Evolutionary conservation across 805 yeast genomes (phyloP), one percentile per base, ranked within the genome.

Genomic region (Hanseniaspora occidentalis): DNA sequence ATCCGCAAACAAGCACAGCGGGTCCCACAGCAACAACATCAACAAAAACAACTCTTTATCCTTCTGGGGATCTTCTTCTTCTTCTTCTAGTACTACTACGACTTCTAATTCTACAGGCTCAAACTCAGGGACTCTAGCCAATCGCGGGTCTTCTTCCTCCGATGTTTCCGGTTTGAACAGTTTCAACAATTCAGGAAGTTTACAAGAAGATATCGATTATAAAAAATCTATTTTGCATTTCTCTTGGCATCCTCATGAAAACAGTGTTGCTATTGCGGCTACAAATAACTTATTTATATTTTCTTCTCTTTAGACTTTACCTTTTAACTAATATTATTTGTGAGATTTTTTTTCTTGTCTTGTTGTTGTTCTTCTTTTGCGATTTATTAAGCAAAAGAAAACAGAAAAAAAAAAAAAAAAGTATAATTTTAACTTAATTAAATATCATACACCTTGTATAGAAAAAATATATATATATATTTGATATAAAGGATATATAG

Each of bases 161-260:
- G n/a, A n/a, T n/a, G n/a, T n/a, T n/a, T 40, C 40, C 40, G 43
- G 40, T 16, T 24, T 14, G 14, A 40, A 40, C 13, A 33, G 26
- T 9, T 13, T 33, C 20, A 41, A 41, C 21, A 37, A 41, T 20
- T 16, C 19, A 27, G 16, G 41, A 37, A 14, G n/a, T n/a, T 24
- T 42, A 4, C 38, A 42, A 16, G 76, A 78, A 54, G 89, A 80
- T 56, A 83, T 88, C 49, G 97, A 94, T 64, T 92, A 88, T 68
- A 85, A 88, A 63, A 89, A 88, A 70, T 80, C 84, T 61, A 88
- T 92, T 45, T 70, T 89, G 61, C 97, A 92, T 64, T 70, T 86
- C 62, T 85, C 96, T 60, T 92, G 99, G 98, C 98, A 92, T 69
- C 98, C 99, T 47, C 71, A 69, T 50, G 98, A 94, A 65, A 85